These are phyloP conservation scores for Zymoseptoria brevis DNA, from an alignment of 2,329 filamentous ascomycete genomes.

Conservation along the genomic window DNA sequence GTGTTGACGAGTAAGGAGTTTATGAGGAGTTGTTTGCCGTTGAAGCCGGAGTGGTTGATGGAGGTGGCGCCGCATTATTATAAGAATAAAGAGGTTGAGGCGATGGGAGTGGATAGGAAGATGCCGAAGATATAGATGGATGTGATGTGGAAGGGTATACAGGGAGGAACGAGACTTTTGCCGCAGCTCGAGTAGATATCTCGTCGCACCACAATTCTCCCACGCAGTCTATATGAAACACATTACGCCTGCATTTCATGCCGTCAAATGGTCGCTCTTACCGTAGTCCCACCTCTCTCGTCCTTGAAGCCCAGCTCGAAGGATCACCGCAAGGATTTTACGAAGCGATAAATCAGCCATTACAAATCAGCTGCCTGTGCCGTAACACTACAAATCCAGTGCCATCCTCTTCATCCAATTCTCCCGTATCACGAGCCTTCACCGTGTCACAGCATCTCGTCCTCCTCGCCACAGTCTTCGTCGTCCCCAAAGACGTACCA, in stretches of 20 bases:
- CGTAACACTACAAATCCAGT: no score
- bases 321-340: no score
- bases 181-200: not conserved
- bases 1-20: slow-evolving; percentile 85
- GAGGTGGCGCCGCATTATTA: slow-evolving; percentile 93
- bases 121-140: slow-evolving; percentile 47
- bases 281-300: no score
- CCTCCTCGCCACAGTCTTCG: not conserved
- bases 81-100: slow-evolving; percentile 83
- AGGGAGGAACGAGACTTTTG: not conserved
- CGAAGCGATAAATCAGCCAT: no score
- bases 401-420: no score
- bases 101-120: slow-evolving; percentile 67
- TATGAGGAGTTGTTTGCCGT: slow-evolving; percentile 78
- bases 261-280: no score
- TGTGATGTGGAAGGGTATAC: not conserved
- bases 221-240: no score
- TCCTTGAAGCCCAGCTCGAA: no score
- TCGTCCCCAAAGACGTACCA: slow-evolving; percentile 8
- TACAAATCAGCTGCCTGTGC: no score
- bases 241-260: no score
- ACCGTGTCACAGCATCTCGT: no score
- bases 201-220: not conserved
- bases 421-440: no score
- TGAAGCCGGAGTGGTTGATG: slow-evolving; percentile 75